Conservation (phyloP, 805 yeast genomes). For the Hanseniaspora osmophila region DNA sequence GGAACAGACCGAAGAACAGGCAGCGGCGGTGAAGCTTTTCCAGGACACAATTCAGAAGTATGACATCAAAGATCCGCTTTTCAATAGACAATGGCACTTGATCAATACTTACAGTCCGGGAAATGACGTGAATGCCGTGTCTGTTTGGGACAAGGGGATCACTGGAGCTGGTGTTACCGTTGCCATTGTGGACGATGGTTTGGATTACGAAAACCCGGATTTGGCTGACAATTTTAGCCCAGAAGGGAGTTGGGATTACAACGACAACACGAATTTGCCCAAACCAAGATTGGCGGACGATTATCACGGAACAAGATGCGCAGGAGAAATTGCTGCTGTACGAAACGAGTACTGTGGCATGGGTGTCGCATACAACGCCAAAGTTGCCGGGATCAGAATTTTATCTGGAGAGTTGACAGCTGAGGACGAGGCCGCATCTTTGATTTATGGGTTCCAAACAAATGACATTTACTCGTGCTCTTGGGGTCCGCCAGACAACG, state of each 20-base stretch:
- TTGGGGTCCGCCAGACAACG: constrained; percentile 97
- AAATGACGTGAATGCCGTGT: constrained; percentile 74
- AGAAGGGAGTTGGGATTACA: constrained; percentile 89
- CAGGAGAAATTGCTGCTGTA: constrained; percentile 89
- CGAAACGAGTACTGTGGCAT: constrained; percentile 81
- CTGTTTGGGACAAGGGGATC: constrained; percentile 68
- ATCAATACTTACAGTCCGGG: constrained; percentile 60
- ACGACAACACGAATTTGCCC: constrained; percentile 61
- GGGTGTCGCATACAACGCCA: constrained; percentile 83
- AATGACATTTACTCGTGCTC: constrained; percentile 94
- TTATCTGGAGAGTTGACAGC: constrained; percentile 66
- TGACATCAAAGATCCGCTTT: constrained; percentile 69
- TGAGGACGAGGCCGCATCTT: constrained; percentile 83
- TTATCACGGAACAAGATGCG: constrained; percentile 93
- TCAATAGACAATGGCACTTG: constrained; percentile 83
- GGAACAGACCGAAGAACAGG: constrained; percentile 12
- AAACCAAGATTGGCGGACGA: constrained; percentile 71
- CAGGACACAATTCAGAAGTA: constrained; percentile 18
- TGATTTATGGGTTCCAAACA: constrained; percentile 63
- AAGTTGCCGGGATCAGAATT: constrained; percentile 82
- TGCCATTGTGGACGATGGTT: constrained; percentile 88
- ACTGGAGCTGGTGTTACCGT: constrained; percentile 75
- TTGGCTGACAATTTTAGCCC: constrained; percentile 50
- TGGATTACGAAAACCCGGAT: constrained; percentile 71
- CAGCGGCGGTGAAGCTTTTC: constrained; percentile 30